Evolutionary conservation across 352 stramenopile genomes (phyloP), one percentile per base, ranked within the genome.

Genomic region (Phytopythium ostracodes): DNA sequence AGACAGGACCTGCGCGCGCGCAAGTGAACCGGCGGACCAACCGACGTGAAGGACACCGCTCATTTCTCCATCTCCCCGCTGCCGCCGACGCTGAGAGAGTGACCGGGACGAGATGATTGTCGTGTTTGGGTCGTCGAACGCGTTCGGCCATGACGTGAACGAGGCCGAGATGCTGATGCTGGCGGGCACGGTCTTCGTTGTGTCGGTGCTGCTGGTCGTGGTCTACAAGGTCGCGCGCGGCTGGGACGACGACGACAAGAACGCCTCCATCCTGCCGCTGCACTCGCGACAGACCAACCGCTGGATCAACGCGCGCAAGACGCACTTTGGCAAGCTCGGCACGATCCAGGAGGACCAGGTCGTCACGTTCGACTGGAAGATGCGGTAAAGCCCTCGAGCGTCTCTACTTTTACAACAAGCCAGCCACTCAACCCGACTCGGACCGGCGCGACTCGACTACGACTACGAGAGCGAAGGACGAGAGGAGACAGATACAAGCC

Each of bases 221-320:
- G 79, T 91, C 33, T 91, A 87, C 75, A 91, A 91, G 67, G 70
- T 88, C 43, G 77, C 81, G 52, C 81, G 79, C 59, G 81, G 77
- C 10, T 91, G 77, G 74, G 81, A 91, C 46, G 79, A 83, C 60
- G 49, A 71, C 53, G 70, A 83, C 56, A 80, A 89, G 54, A 62
- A 75, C 56, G 65, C 56, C 65, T 70, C 71, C 56, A 54, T 86
- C 14, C 61, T 88, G 29, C 77, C 75, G 43, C 50, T 84, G 56
- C 77, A 83, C 61, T 59, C 60, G 43, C 79, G 81, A 38, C 70
- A 75, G n/a, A 86, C 81, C 12, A 79, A 73, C 36, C 75, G 77
- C 18, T 90, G 81, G 78, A 77, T 91, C 65, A 81, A 64, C 56
- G 83, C 69, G 27, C 75, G 79, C 56, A 80, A 88, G 61, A 73